A percentile compares a stretch with the other conserved stretches of the same genome.
phyloP scores from a whole-genome alignment of 495 filamentous ascomycete species.

The Hypomontagnella monticulosa region DNA sequence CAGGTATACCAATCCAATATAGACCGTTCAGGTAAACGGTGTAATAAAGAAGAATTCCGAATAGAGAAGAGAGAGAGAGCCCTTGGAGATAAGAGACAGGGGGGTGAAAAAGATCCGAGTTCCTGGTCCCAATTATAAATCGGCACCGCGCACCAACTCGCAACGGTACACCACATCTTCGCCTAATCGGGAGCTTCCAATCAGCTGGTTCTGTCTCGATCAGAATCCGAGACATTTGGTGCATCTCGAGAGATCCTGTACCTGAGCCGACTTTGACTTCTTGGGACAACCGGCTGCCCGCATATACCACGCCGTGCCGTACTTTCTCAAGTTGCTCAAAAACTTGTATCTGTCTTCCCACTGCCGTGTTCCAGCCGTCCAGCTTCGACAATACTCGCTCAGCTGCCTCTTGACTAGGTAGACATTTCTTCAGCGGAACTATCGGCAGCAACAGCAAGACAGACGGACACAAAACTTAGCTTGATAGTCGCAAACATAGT shows the following conservation, averaged over 20 bases:
- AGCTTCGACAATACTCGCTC: constrained; percentile 23
- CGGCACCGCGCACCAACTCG: constrained; percentile 19
- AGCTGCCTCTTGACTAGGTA: constrained; percentile 1
- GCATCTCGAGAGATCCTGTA: constrained; percentile 37
- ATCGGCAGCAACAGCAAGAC: constrained; percentile 5
- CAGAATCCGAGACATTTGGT: constrained; percentile 40
- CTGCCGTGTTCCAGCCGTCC: constrained; percentile 16
- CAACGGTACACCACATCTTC: constrained; percentile 38
- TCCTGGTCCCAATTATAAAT: constrained; percentile 25
- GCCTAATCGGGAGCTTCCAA: constrained; percentile 39
- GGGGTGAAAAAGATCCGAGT: constrained; percentile 20
- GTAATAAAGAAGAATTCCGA: no score
- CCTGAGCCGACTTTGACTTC: constrained; percentile 20
- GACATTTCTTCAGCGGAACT: constrained; percentile 8
- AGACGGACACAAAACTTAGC: neutral
- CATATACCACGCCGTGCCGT: constrained; percentile 25
- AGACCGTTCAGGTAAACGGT: neutral
- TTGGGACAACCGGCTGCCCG: constrained; percentile 23
- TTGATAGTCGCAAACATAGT: constrained; percentile 16
- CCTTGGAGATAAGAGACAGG: neutral
- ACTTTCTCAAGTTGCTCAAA: constrained; percentile 22
- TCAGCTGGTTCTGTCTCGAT: constrained; percentile 34
- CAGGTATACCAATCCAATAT: constrained; percentile 12
- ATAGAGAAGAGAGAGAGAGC: neutral
- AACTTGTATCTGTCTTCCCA: constrained; percentile 9